Evolutionary conservation across 2,329 filamentous ascomycete genomes (phyloP).

Genomic region (Aphanocladium album): DNA sequence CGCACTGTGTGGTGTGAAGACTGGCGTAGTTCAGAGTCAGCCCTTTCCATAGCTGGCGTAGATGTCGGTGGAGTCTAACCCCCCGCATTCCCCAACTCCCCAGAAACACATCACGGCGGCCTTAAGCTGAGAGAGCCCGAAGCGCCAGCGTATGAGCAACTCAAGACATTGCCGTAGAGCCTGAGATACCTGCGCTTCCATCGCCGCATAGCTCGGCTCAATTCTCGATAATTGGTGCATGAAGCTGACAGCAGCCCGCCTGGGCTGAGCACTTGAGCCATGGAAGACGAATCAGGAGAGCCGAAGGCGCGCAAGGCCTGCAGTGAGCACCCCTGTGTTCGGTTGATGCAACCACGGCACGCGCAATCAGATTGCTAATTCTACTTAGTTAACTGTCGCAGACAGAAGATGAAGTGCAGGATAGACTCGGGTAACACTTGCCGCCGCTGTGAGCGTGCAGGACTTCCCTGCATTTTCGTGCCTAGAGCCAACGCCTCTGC

Average conservation of each 20-base stretch:
- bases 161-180: neutral
- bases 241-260: neutral
- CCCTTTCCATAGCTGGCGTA: neutral
- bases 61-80: conserved; percentile 6
- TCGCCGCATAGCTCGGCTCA: neutral
- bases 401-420: conserved; percentile 34
- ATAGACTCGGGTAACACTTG: conserved; percentile 29
- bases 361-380: neutral
- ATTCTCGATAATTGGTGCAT: neutral
- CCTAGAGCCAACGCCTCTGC: conserved; percentile 34
- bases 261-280: neutral
- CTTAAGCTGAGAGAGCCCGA: neutral
- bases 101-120: conserved; percentile 5
- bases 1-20: neutral
- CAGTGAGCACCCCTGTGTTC: conserved; percentile 19
- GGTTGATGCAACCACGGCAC: neutral
- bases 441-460: conserved; percentile 28
- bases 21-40: neutral
- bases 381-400: conserved; percentile 22
- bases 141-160: neutral
- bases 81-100: conserved; percentile 9
- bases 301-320: conserved; percentile 27
- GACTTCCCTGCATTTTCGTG: conserved; percentile 35
- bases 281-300: conserved; percentile 14
- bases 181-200: neutral